Conservation (phyloP, 2,329 filamentous ascomycete genomes). For the Fusarium veterinarium region DNA sequence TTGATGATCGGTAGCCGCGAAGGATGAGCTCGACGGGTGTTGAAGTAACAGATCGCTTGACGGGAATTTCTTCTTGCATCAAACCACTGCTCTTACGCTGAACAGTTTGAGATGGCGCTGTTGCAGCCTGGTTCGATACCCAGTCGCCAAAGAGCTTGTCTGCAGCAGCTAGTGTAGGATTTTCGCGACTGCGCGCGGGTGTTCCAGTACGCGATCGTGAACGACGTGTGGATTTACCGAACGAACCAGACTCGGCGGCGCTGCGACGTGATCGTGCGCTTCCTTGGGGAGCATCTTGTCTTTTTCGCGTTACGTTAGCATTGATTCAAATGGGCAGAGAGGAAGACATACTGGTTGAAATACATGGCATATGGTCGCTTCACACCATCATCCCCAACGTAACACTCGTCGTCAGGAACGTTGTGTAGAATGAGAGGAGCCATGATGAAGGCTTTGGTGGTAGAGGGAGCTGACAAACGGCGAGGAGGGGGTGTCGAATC, state of each 20-base stretch:
- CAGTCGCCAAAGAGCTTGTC: slow-evolving; percentile 72
- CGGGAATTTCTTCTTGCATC: slow-evolving; percentile 55
- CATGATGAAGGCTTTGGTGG: slow-evolving; percentile 54
- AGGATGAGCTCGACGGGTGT: slow-evolving; percentile 81
- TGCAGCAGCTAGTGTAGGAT: slow-evolving; percentile 70
- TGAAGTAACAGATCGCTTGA: slow-evolving; percentile 51
- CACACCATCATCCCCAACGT: slow-evolving; percentile 73
- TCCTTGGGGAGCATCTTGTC: slow-evolving; percentile 64
- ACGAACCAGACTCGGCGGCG: slow-evolving; percentile 71
- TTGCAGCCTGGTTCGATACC: slow-evolving; percentile 60
- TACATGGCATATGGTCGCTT: slow-evolving; percentile 75
- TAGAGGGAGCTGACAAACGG: background rate
- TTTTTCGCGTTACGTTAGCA: slow-evolving; percentile 43
- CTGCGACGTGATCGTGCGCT: slow-evolving; percentile 62
- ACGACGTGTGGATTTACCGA: slow-evolving; percentile 73
- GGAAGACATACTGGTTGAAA: slow-evolving; percentile 66
- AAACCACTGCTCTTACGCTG: slow-evolving; percentile 53
- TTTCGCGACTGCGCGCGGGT: slow-evolving; percentile 65
- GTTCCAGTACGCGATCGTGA: slow-evolving; percentile 72
- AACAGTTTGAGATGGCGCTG: slow-evolving; percentile 42
- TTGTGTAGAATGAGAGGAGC: slow-evolving; percentile 75
- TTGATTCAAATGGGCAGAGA: background rate
- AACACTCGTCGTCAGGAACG: slow-evolving; percentile 75
- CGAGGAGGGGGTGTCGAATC: background rate
- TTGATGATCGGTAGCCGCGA: slow-evolving; percentile 76